These are phyloP conservation scores for Ganoderma lucidum DNA, from an alignment of 1,284 basidiomycete genomes.

Conservation along the genomic window DNA sequence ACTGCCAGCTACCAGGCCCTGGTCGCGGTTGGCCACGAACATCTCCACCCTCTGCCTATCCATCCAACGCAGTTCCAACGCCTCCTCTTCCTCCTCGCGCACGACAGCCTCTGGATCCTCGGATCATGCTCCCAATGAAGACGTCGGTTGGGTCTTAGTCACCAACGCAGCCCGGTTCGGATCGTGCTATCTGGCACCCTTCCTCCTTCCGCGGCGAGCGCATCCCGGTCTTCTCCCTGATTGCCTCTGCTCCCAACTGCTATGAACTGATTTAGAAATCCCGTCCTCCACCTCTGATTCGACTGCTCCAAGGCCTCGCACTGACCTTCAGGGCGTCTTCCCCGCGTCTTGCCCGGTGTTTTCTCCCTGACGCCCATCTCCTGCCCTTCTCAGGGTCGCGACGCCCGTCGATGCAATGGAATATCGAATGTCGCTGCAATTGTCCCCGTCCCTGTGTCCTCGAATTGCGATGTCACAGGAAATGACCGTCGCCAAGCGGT, in stretches of 20 bases:
- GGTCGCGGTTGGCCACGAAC: slow-evolving; percentile 5
- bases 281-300: slow-evolving; percentile 20
- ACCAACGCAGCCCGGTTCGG: neutral
- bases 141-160: slow-evolving; percentile 4
- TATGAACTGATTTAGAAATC: slow-evolving; percentile 15
- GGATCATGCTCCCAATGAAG: slow-evolving; percentile 9
- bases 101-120: neutral
- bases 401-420: slow-evolving; percentile 17
- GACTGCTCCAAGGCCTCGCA: slow-evolving; percentile 9
- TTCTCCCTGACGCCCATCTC: slow-evolving; percentile 10
- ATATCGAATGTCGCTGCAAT: slow-evolving; percentile 21
- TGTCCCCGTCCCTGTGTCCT: slow-evolving; percentile 17
- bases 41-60: neutral
- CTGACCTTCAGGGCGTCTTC: neutral
- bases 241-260: slow-evolving; percentile 18
- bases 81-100: too few species aligned
- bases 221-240: slow-evolving; percentile 20
- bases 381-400: slow-evolving; percentile 8
- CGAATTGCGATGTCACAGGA: slow-evolving; percentile 9
- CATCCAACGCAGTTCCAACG: neutral
- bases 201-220: slow-evolving; percentile 18
- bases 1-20: neutral
- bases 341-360: slow-evolving; percentile 3
- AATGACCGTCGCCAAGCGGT: slow-evolving; percentile 31
- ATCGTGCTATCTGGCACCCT: slow-evolving; percentile 7